A percentile compares a stretch with the other conserved stretches of the same genome.
These are phyloP conservation scores for Leavenworthia alabamica DNA, from an alignment of 345 rosid genomes.

Conservation along the genomic window DNA sequence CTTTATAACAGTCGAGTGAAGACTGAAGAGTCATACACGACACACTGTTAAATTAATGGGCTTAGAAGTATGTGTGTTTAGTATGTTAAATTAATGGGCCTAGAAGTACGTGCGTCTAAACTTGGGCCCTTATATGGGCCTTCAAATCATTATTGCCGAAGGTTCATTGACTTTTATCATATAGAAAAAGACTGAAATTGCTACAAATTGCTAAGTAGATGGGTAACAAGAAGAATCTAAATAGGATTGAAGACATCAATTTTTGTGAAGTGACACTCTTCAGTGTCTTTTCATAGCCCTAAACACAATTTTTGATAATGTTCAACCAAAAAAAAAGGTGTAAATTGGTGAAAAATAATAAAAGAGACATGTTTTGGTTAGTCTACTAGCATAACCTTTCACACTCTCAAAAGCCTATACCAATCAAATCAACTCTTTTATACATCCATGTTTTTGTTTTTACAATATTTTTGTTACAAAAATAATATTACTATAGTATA, in stretches of 20 bases:
- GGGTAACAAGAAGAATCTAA: conserved; percentile 24
- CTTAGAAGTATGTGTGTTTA: too few species aligned
- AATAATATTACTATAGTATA: background rate
- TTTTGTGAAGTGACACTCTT: conserved; percentile 22
- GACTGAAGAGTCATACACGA: conserved; percentile 7
- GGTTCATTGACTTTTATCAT: too few species aligned
- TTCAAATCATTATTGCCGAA: background rate
- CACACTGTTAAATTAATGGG: too few species aligned
- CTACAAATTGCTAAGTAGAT: conserved; percentile 19
- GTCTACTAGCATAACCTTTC: conserved; percentile 18
- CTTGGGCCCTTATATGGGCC: background rate
- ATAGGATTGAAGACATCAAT: background rate
- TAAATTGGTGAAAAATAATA: conserved; percentile 2
- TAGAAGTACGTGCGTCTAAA: background rate
- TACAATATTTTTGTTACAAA: background rate
- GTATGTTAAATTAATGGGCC: background rate
- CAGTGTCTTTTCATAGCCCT: conserved; percentile 21
- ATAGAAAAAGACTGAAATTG: background rate
- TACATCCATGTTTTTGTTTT: background rate
- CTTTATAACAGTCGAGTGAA: conserved; percentile 2
- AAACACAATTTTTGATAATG: too few species aligned
- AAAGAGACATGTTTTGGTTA: conserved; percentile 13
- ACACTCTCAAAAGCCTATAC: conserved; percentile 26
- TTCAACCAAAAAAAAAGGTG: background rate
- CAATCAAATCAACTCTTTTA: conserved; percentile 18